Conservation (phyloP, 2,329 filamentous ascomycete species). For the Ophiostoma australiae region DNA sequence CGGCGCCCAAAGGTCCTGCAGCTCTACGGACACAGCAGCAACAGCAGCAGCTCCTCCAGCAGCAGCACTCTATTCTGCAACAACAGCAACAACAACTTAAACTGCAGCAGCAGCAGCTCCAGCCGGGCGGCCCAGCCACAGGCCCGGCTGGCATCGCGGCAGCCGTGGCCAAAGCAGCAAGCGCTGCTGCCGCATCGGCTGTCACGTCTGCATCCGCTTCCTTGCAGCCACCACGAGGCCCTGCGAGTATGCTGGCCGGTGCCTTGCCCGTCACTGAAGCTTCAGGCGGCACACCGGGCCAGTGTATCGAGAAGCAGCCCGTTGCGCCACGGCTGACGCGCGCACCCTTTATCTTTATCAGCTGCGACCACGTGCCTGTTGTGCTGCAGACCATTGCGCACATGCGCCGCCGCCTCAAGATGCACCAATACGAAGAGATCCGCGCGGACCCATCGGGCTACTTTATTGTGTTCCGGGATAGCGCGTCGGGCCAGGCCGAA, state of each 20-base stretch:
- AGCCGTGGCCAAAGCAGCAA: constrained; percentile 4
- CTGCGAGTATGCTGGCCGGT: constrained; percentile 34
- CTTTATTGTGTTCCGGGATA: constrained; percentile 84
- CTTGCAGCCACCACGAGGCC: constrained; percentile 16
- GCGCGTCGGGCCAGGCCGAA: constrained; percentile 69
- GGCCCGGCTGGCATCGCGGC: constrained; percentile 1
- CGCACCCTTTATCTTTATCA: constrained; percentile 85
- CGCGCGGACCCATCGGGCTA: constrained; percentile 82
- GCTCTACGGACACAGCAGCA: constrained; percentile 40
- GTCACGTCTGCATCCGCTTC: constrained; percentile 31
- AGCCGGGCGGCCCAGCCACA: neutral
- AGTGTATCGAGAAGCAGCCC: constrained; percentile 58
- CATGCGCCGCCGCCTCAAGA: constrained; percentile 82
- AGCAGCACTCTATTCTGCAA: constrained; percentile 31
- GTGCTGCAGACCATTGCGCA: constrained; percentile 81
- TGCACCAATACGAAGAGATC: constrained; percentile 75
- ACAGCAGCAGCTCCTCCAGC: constrained; percentile 31
- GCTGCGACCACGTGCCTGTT: constrained; percentile 81
- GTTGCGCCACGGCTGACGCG: constrained; percentile 66
- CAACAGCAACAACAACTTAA: constrained; percentile 12
- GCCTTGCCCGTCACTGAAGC: neutral
- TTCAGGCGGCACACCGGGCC: constrained; percentile 39
- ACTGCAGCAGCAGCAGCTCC: constrained; percentile 14
- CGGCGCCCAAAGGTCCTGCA: constrained; percentile 80
- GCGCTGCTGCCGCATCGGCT: neutral